Conservation (phyloP, 2,329 filamentous ascomycete genomes). For the Exophiala calicioides region DNA sequence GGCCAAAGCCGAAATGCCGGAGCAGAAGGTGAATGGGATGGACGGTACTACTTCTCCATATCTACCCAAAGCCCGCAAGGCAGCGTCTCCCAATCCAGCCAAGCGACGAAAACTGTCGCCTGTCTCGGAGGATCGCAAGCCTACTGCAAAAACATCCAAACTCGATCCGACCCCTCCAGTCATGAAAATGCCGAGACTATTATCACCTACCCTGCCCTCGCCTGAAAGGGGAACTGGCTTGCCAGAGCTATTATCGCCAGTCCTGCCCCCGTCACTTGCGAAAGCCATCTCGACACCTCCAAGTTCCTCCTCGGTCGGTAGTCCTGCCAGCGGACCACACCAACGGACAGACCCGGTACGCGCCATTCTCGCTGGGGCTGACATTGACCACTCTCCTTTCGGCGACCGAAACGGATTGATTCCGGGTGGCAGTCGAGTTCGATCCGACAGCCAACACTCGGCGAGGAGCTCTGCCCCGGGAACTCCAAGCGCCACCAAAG, state of each 20-base stretch:
- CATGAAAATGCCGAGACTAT: conserved; percentile 26
- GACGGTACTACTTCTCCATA: conserved; percentile 12
- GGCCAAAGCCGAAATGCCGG: neutral
- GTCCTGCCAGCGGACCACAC: conserved; percentile 16
- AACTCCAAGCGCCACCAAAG: conserved; percentile 17
- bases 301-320: conserved; percentile 12
- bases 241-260: conserved; percentile 28
- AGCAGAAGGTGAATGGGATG: conserved; percentile 4
- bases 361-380: conserved; percentile 23
- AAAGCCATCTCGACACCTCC: conserved; percentile 23
- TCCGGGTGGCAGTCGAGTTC: conserved; percentile 15
- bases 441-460: conserved; percentile 30
- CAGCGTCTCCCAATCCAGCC: conserved; percentile 34
- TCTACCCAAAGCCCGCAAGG: conserved; percentile 2
- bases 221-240: conserved; percentile 24
- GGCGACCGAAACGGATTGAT: conserved; percentile 15
- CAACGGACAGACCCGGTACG: conserved; percentile 27
- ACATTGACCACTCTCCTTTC: conserved; percentile 15
- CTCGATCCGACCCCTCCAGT: conserved; percentile 6
- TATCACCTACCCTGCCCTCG: conserved; percentile 30
- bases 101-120: conserved; percentile 46
- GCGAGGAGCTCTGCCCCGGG: conserved; percentile 22
- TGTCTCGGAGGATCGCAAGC: conserved; percentile 9
- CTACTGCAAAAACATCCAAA: conserved; percentile 2
- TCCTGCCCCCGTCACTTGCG: conserved; percentile 29